phyloP scores from a whole-genome alignment of 208 protist species.

The Trichomonas vaginalis region DNA sequence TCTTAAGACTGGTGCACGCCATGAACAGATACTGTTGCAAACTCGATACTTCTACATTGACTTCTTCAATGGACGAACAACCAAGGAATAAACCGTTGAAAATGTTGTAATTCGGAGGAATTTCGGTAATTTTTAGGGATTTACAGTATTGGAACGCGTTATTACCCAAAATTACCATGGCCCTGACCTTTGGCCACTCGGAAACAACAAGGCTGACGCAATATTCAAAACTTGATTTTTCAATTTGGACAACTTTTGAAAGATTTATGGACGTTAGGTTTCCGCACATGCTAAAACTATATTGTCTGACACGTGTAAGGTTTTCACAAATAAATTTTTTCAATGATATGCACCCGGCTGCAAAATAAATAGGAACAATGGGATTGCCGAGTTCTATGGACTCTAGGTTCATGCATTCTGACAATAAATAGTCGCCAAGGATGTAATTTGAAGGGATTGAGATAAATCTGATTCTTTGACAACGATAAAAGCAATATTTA shows the following conservation, averaged over 20 bases:
- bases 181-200: background rate
- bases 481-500: background rate
- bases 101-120: background rate
- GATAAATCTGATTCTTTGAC: background rate
- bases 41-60: background rate
- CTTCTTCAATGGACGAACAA: background rate
- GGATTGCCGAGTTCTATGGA: background rate
- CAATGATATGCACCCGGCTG: background rate
- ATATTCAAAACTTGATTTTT: background rate
- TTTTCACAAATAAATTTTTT: background rate
- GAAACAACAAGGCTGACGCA: background rate
- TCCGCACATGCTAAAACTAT: background rate
- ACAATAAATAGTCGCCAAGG: background rate
- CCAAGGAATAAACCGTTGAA: background rate
- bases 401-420: background rate
- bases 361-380: background rate
- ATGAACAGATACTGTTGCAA: background rate
- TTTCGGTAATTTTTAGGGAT: background rate
- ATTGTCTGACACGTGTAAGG: background rate
- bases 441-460: background rate
- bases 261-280: background rate
- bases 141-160: background rate
- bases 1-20: background rate
- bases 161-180: background rate
- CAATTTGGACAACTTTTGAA: background rate